Conservation (phyloP, 805 yeast genomes). For the Hyphopichia homilentoma region DNA sequence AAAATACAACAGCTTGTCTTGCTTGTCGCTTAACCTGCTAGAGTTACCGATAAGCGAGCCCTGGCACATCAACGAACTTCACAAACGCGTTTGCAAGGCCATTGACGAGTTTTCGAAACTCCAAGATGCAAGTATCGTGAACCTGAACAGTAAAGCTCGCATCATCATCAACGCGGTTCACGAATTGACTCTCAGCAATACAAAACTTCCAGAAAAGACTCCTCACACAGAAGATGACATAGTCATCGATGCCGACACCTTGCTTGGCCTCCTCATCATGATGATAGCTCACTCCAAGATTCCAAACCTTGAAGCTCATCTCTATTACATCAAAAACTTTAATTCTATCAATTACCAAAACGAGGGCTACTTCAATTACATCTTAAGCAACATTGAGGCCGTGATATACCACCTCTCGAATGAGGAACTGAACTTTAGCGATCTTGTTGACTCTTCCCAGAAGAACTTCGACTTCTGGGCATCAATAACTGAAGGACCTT, state of each 20-base stretch:
- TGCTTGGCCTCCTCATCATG: constrained; percentile 68
- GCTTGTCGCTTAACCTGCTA: constrained; percentile 48
- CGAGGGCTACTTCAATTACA: constrained; percentile 71
- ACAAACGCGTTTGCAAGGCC: constrained; percentile 47
- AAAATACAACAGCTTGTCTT: constrained; percentile 31
- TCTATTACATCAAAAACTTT: constrained; percentile 63
- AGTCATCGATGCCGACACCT: constrained; percentile 73
- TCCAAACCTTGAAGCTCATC: constrained; percentile 55
- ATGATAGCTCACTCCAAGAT: constrained; percentile 65
- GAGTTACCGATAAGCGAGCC: constrained; percentile 42
- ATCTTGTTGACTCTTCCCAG: constrained; percentile 39
- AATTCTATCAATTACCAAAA: constrained; percentile 29
- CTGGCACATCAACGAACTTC: constrained; percentile 33
- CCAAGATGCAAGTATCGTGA: constrained; percentile 34
- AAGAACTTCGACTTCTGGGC: constrained; percentile 54
- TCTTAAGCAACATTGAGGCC: constrained; percentile 80
- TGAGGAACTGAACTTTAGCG: constrained; percentile 27
- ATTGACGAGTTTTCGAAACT: constrained; percentile 46
- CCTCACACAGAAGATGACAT: constrained; percentile 14
- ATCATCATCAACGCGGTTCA: constrained; percentile 51
- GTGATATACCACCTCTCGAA: constrained; percentile 58
- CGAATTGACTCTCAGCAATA: constrained; percentile 22
- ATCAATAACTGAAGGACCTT: too few relatives aligned
- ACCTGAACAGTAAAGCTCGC: constrained; percentile 45
- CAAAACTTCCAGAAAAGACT: constrained; percentile 2